Base-by-base conservation (phyloP, 208 protist genomes). In the Leishmania arabica region DNA sequence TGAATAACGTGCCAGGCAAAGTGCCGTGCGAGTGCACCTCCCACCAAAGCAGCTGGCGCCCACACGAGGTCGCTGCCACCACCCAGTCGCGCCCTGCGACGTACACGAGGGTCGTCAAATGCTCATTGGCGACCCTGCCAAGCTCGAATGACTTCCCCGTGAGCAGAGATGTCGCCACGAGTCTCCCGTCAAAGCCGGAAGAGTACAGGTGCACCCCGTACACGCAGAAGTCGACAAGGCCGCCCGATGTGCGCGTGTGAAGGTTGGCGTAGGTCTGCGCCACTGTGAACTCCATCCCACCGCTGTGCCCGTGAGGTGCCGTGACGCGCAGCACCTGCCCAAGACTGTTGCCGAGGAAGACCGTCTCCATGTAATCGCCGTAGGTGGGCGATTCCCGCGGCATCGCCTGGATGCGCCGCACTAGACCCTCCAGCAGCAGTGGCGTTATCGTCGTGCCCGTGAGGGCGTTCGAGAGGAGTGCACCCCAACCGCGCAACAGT, bases 201-300 rank as follows among this genome's bases (percentile, higher is more conserved):
- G 91, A 91, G 80, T 92, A 91, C 19, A 95, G 45, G 47, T 82
- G 79, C 31, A 65, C 70, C 60, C 86, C 87, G 62, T 73, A 88
- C 1, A 95, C 34, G 58, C 86, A 86, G 84, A 97, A 95, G 79
- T 97, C 93, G 1, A 87, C 81, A 15, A 97, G 78, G 3, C 91
- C 93, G 79, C 93, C 93, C 1, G 72, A 81, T 37, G 88, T 81
- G 37, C 75, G 70, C 1, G 80, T 60, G 81, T 96, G 93, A 45
- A 96, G 53, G 31, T 47, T 64, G 0, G 81, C 64, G 56, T 87
- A 93, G 2, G 64, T 78, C n/a, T 83, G 83, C 62, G 79, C 83
- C 15, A 88, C 62, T 4, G 64, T 62, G 11, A 93, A 81, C 54
- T 88, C 86, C 51, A 77, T 83, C 1, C 90, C 85, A 21, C 42